Base-by-base conservation (phyloP, 148 eudicot genomes). In the Tetragonia tetragonoides region DNA sequence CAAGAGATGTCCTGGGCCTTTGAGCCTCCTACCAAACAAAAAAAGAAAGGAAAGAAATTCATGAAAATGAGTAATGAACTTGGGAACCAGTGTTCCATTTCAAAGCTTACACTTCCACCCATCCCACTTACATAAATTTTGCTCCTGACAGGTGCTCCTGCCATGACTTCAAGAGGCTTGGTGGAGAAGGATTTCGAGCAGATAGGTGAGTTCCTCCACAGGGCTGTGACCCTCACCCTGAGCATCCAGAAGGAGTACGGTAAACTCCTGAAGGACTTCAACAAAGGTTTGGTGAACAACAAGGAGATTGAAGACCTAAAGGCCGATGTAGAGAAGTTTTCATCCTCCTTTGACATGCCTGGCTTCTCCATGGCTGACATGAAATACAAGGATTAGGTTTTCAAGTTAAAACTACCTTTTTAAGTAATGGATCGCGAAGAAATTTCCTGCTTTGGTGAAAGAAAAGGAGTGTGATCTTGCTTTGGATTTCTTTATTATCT, bases 121-220 rank as follows among this genome's bases (percentile, higher is more conserved):
- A 2, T 10, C 14, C 53, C 53, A 49, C 53, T 39, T 64, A 38
- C 60, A 63, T 34, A 66, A 54, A 79, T 37, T 64, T 14, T 37
- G 40, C 21, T 60, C 64, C 59, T 21, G 69, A 59, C 84, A 95
- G 99, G 99, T 84, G 75, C 99, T 57, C 99, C 99, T 6, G 99
- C 99, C 59, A 96, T 96, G 99, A 96, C 99, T 66, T 96, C 99
- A 21, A 89, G 99, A 88, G 99, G 99, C 21, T 82, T 93, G 83
- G 81, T 93, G 59, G 99, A 96, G 86, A 93, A 93, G 82, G 99
- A 96, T 82, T 96, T 96, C 28, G 99, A 96, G 92, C 90, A 90
- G 82, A 96, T 96, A n/a, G 99, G 86, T 7, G 99, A 93, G 79
- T 93, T 96, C 83, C 99, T 96, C 46, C 97, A 91, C 84, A 87